Evolutionary conservation across 352 stramenopile species (phyloP), one percentile per base, ranked within the genome.

Genomic region (Pythium scleroteichum): DNA sequence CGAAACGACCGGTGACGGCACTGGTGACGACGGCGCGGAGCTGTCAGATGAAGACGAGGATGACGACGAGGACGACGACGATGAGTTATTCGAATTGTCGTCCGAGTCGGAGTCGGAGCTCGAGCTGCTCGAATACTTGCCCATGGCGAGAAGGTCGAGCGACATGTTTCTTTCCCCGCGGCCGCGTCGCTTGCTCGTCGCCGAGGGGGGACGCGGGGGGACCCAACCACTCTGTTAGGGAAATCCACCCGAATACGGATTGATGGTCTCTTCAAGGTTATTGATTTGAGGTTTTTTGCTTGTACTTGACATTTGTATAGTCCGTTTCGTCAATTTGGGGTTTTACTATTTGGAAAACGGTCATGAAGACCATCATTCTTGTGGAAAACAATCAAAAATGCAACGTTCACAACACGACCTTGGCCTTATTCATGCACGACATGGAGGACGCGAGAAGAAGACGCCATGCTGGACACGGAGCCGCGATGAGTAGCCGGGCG

Each of bases 61-160:
- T 5, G 66, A 71, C 8, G 48, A 67, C 2, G 72, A 87, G 5
- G 72, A 85, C 23, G 65, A 68, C 16, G 42, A 67, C 14, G 72
- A 87, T 8, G 72, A 85, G 33, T 70, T 74, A 0, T 73, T 82
- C 42, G 85, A 75, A 40, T 83, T 76, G 47, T 78, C 66, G 49
- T 75, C 66, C 39, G 70, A 89, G 59, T 90, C 80, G n/a, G 82
- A 92, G 45, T 68, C 59, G 26, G 80, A 66, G 57, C 80, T 89
- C 12, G 82, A 92, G 52, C 82, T 92, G 64, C 82, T 92, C 2
- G 80, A 90, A 64, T 90, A 90, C 62, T 92, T 90, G 53, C 73
- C 80, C 68, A 89, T 76, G 46, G 79, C 76, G 76, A 92, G 87
- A 51, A 92, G 77, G 67, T 92, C 82, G 20, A 90, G 71, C 75